Evolutionary conservation across 257 asterid genomes (phyloP).

Genomic region (Solanum arcanum): DNA sequence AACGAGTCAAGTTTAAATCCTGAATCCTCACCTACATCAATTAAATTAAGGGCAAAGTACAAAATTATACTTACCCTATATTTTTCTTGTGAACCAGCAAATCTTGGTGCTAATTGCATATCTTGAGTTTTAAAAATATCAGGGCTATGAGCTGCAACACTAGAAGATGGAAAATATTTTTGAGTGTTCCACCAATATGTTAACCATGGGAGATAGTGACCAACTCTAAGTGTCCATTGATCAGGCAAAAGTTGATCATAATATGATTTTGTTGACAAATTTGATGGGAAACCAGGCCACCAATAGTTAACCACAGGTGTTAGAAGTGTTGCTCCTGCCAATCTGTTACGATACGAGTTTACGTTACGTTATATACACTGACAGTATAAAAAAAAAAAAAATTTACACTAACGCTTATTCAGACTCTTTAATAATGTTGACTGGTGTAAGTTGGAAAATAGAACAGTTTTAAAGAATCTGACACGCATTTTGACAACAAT

Average conservation of each 20-base stretch:
- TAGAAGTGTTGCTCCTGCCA: background rate
- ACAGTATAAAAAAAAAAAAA: background rate
- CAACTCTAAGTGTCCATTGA: background rate
- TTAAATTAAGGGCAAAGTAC: background rate
- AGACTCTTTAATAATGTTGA: too few relatives aligned
- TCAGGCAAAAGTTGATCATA: background rate
- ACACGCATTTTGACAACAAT: background rate
- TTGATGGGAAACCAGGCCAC: background rate
- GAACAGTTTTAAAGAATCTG: background rate
- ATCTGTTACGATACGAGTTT: background rate
- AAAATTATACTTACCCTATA: background rate
- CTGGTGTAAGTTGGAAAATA: accelerated
- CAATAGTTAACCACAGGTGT: background rate
- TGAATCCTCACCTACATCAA: accelerated
- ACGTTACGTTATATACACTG: background rate
- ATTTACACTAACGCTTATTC: background rate
- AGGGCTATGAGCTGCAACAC: background rate
- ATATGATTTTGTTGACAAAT: background rate
- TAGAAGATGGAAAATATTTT: background rate
- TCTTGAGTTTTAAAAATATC: background rate
- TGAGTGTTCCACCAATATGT: background rate
- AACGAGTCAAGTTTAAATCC: background rate
- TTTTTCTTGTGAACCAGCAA: background rate
- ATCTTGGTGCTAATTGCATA: background rate
- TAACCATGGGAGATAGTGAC: background rate